Evolutionary conservation across 2,329 filamentous ascomycete genomes (phyloP).

Genomic region (Scedosporium minutisporum): DNA sequence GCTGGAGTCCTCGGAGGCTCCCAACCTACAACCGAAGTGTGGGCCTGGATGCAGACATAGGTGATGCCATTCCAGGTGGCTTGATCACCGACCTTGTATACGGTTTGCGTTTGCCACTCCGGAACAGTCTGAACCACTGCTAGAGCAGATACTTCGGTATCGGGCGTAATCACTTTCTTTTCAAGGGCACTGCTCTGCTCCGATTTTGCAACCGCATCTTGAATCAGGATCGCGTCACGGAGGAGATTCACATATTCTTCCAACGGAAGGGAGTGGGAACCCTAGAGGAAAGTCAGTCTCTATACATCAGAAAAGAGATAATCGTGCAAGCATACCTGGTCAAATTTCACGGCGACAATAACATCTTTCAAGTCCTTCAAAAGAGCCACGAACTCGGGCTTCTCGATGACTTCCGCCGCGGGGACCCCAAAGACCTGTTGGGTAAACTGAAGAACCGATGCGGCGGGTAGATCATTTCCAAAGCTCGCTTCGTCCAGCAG

Average conservation of each 20-base stretch:
- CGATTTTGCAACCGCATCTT: background rate
- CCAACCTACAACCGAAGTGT: background rate
- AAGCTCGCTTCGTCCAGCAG: background rate
- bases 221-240: background rate
- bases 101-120: background rate
- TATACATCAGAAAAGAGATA: background rate
- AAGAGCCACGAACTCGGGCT: background rate
- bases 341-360: background rate
- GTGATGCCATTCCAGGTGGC: background rate
- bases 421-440: background rate
- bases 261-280: background rate
- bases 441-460: background rate
- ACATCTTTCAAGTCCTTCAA: background rate
- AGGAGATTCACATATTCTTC: background rate
- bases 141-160: background rate
- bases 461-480: background rate
- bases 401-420: background rate
- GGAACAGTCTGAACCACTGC: background rate
- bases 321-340: background rate
- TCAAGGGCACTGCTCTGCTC: background rate
- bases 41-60: background rate
- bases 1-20: background rate
- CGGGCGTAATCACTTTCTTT: background rate
- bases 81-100: background rate
- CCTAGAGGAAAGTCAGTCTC: background rate